Evolutionary conservation across 345 rosid genomes (phyloP), one percentile per base, ranked within the genome.

Genomic region (Eucalyptus marginata): DNA sequence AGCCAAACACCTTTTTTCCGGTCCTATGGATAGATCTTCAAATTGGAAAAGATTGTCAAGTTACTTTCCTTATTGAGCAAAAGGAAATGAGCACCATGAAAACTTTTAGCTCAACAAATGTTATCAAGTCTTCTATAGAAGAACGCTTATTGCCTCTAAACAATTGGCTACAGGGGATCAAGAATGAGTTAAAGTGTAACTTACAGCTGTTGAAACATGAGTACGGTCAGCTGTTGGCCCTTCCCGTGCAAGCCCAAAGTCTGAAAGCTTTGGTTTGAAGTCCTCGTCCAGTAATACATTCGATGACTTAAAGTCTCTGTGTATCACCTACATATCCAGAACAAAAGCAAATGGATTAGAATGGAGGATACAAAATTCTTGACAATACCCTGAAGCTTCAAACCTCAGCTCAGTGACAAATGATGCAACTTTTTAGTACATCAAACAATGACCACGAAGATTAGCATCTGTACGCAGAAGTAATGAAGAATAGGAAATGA

Each of bases 231-330:
- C 96, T 43, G 91, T 59, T 52, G 99, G 99, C 14, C 99, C 99
- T 89, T 95, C 99, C 94, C 99, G 93, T 3, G 99, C 99, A 50
- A 97, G 96, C 7, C 99, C 99, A 83, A 96, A 97, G 92, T 97
- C 99, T 13, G 99, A 96, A 90, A 97, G 96, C 92, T 93, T 97
- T 10, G 99, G 95, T 27, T 92, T 92, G 80, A 95, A 93, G 31
- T 93, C 91, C 84, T 95, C 96, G 86, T 97, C 93, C 91, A 97
- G 68, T 62, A 96, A 93, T 50, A 97, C 95, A 86, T 97, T 97
- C 25, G 99, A 96, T 7, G 96, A 91, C 87, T 97, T 97, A 90
- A 96, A 94, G 89, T 97, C 99, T 80, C 99, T 89, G 92, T 92
- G 96, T 89, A 97, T 97, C 84, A 96, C 95, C 99, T 96, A 29